A percentile compares a stretch with the other conserved stretches of the same genome.
These are phyloP conservation scores for Wallemia hederae DNA, from an alignment of 1,284 basidiomycete species.

Conservation along the genomic window DNA sequence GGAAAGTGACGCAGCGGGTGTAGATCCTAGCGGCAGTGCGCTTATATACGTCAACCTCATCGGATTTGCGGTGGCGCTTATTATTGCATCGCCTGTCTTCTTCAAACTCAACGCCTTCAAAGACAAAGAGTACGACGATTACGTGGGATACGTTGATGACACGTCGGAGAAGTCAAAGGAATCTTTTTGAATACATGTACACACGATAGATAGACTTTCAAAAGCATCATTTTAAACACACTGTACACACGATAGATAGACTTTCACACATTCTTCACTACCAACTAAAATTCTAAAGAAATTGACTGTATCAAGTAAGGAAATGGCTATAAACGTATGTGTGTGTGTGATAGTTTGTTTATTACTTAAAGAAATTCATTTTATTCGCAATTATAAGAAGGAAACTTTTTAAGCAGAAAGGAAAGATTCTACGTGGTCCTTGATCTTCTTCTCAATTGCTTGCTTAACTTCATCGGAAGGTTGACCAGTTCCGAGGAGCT, in stretches of 20 bases:
- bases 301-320: too few species aligned
- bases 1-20: neutral
- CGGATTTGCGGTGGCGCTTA: neutral
- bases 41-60: neutral
- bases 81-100: neutral
- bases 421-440: constrained; percentile 27
- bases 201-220: too few species aligned
- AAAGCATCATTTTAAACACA: too few species aligned
- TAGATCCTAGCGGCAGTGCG: neutral
- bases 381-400: neutral
- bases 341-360: too few species aligned
- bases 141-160: neutral
- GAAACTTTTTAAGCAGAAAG: neutral
- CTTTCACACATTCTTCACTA: too few species aligned
- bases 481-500: constrained; percentile 45
- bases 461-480: constrained; percentile 30
- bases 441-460: constrained; percentile 73
- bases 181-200: too few species aligned
- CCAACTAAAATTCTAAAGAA: too few species aligned
- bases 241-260: too few species aligned
- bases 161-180: neutral
- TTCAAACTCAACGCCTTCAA: neutral
- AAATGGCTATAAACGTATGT: too few species aligned
- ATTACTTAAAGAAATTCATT: neutral
- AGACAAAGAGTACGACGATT: neutral